A percentile compares a stretch with the other conserved stretches of the same genome.
Evolutionary conservation across 2,329 filamentous ascomycete species (phyloP).

Genomic region (Aspergillus versicolor): DNA sequence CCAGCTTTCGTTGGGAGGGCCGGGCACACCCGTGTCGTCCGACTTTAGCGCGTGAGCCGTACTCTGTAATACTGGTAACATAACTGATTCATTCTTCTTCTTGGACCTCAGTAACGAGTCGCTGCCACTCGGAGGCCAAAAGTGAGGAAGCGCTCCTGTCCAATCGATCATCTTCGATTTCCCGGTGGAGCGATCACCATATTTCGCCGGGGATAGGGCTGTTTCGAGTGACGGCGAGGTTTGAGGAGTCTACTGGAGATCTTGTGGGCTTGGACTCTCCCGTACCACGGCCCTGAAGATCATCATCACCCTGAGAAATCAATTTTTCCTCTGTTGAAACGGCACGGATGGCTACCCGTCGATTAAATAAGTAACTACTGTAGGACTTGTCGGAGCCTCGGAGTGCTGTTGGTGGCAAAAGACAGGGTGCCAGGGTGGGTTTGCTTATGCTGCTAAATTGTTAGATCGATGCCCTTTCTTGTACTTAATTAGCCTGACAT

Average conservation of each 20-base stretch:
- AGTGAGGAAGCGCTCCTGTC: neutral
- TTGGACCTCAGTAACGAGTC: no score
- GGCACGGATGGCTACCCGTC: neutral
- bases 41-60: slow-evolving; percentile 6
- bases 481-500: neutral
- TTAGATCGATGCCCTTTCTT: neutral
- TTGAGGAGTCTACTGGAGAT: neutral
- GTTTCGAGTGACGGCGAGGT: neutral
- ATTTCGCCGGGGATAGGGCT: neutral
- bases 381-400: neutral
- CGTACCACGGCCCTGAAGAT: neutral
- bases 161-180: neutral
- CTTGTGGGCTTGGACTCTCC: neutral
- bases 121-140: neutral
- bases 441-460: neutral
- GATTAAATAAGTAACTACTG: neutral
- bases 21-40: neutral
- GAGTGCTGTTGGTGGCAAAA: neutral
- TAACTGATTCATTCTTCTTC: neutral
- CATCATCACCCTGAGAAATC: neutral
- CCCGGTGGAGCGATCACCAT: neutral
- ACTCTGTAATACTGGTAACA: neutral
- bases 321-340: neutral
- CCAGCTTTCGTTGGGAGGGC: neutral
- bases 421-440: neutral